phyloP scores from a whole-genome alignment of 73 alveolate genomes.

The Stentor coeruleus region DNA sequence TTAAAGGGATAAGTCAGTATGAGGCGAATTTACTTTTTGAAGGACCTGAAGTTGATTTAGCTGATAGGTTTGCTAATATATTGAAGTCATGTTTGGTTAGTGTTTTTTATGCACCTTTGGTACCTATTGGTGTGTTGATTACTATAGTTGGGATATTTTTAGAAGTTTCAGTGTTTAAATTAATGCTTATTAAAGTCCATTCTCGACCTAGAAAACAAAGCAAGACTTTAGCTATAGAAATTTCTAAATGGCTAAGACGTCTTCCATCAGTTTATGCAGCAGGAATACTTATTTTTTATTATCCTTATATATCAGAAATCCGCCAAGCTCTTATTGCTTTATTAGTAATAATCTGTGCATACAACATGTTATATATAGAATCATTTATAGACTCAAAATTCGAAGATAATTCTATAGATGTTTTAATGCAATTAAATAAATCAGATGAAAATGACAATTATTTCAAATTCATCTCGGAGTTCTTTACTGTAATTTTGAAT shows the following conservation, averaged over 20 bases:
- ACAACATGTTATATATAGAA: background rate
- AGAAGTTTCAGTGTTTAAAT: slow-evolving; percentile 52
- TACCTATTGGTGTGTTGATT: slow-evolving; percentile 47
- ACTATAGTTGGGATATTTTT: slow-evolving; percentile 34
- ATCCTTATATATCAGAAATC: background rate
- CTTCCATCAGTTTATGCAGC: background rate
- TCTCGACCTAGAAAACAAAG: slow-evolving; percentile 44
- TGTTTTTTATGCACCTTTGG: slow-evolving; percentile 50
- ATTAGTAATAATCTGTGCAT: background rate
- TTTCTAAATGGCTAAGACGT: too few relatives aligned
- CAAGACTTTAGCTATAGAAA: slow-evolving; percentile 37
- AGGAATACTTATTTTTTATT: background rate
- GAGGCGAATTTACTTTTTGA: slow-evolving; percentile 42
- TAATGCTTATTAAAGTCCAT: slow-evolving; percentile 40
- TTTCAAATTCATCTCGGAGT: too few relatives aligned
- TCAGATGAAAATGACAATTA: slow-evolving; percentile 26
- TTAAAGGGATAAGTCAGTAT: slow-evolving; percentile 32
- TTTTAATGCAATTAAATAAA: background rate
- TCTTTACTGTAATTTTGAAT: slow-evolving; percentile 24
- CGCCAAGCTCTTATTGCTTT: background rate
- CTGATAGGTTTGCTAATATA: slow-evolving; percentile 41
- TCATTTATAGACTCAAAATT: background rate
- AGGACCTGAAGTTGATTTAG: slow-evolving; percentile 51
- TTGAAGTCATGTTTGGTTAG: slow-evolving; percentile 37
- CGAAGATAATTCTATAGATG: background rate